A percentile compares a stretch with the other conserved stretches of the same genome.
Conservation (phyloP, 2,329 filamentous ascomycete species). For the Colletotrichum viniferum region DNA sequence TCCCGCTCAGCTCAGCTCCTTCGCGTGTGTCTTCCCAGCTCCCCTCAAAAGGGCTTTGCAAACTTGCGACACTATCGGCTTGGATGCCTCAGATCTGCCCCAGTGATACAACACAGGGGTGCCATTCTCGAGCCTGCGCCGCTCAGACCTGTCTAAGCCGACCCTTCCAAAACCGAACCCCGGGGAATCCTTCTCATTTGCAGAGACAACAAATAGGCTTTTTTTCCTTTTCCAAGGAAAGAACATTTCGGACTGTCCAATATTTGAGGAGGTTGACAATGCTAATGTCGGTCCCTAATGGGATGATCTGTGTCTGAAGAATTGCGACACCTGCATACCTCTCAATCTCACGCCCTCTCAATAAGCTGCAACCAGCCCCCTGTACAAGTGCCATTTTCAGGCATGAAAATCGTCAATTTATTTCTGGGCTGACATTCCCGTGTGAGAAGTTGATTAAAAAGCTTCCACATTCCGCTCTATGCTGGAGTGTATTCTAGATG, state of each 20-base stretch:
- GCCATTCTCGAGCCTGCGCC: not conserved
- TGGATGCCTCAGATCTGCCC: conserved; percentile 18
- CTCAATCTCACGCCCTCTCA: not conserved
- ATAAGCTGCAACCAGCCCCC: not conserved
- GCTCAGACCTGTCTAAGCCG: not conserved
- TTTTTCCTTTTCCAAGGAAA: not conserved
- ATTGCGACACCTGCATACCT: not conserved
- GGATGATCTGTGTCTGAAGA: conserved; percentile 7
- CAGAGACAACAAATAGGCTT: not conserved
- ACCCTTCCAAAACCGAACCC: not conserved
- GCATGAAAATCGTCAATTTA: not conserved
- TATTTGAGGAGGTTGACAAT: not conserved
- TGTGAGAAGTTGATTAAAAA: not conserved
- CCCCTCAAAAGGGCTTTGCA: not conserved
- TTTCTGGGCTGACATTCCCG: not conserved
- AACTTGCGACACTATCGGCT: conserved; percentile 19
- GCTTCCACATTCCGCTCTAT: not conserved
- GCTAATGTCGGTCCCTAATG: not conserved
- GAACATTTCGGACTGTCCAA: not conserved
- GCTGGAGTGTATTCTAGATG: not conserved
- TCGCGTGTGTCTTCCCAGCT: not conserved
- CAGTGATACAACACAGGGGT: conserved; percentile 14
- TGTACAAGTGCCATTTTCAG: not conserved
- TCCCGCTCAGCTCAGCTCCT: not conserved
- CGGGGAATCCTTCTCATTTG: conserved; percentile 1